These are phyloP conservation scores for Chytriomyces hyalinus DNA, from an alignment of 192 early-diverging fungal genomes.

Conservation along the genomic window DNA sequence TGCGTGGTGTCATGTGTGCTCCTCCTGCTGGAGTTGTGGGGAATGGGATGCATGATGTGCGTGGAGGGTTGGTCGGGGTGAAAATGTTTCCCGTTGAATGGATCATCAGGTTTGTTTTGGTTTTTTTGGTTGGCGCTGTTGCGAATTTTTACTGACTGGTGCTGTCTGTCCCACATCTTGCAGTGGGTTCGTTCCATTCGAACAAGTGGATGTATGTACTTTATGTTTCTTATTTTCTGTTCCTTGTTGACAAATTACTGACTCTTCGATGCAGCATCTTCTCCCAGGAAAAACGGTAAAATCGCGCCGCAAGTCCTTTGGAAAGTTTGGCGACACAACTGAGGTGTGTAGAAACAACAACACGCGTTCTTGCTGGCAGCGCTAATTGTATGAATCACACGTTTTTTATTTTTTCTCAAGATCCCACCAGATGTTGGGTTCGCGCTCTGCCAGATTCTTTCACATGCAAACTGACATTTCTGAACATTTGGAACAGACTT, in stretches of 20 bases:
- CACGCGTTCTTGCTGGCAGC: background rate
- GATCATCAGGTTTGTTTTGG: background rate
- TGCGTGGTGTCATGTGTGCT: background rate
- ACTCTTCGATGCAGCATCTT: background rate
- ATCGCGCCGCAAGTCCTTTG: background rate
- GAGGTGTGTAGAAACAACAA: background rate
- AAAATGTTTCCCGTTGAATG: constrained; percentile 14
- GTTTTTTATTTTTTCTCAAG: too few species aligned
- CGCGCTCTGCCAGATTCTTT: too few species aligned
- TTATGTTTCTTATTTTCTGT: too few species aligned
- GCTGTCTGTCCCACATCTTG: background rate
- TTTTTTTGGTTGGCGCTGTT: background rate
- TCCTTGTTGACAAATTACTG: too few species aligned
- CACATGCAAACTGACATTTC: background rate
- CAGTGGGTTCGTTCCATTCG: constrained; percentile 22
- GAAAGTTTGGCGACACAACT: background rate
- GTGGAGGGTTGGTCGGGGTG: background rate
- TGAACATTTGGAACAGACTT: background rate
- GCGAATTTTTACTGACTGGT: background rate
- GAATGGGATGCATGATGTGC: background rate
- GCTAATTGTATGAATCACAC: too few species aligned
- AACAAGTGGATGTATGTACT: constrained; percentile 6
- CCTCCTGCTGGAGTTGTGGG: background rate
- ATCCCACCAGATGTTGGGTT: too few species aligned
- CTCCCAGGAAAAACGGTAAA: background rate